These are phyloP conservation scores for Globisporangium abappressorium DNA, from an alignment of 352 stramenopile species.

Conservation along the genomic window DNA sequence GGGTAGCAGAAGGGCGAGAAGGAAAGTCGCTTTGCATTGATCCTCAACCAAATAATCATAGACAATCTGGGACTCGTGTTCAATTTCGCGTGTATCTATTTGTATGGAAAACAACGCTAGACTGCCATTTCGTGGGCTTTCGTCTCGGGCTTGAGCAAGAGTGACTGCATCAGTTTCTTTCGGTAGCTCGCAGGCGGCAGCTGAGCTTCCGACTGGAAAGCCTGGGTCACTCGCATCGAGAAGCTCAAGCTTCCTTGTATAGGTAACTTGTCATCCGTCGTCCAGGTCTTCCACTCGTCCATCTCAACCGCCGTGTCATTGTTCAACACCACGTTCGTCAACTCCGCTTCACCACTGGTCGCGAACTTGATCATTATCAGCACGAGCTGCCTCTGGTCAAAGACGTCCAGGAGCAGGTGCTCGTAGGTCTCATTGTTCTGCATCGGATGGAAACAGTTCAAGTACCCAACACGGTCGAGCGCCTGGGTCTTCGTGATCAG, in stretches of 20 bases:
- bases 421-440: conserved; percentile 55
- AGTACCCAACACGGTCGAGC: conserved; percentile 52
- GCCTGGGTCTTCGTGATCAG: conserved; percentile 62
- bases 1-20: neutral
- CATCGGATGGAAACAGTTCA: conserved; percentile 65
- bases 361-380: conserved; percentile 55
- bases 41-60: neutral
- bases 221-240: conserved; percentile 37
- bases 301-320: conserved; percentile 31
- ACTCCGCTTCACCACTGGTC: conserved; percentile 36
- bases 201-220: conserved; percentile 47
- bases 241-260: conserved; percentile 40
- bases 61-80: neutral
- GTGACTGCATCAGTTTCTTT: conserved; percentile 55
- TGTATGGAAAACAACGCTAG: neutral
- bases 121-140: conserved; percentile 34
- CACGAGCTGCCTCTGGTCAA: conserved; percentile 57
- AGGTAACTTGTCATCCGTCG: conserved; percentile 51
- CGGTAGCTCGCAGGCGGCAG: conserved; percentile 42
- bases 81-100: neutral
- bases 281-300: conserved; percentile 62
- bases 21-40: neutral
- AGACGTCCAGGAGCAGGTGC: conserved; percentile 37
- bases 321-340: conserved; percentile 48
- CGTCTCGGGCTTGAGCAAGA: conserved; percentile 61